A percentile compares a stretch with the other conserved stretches of the same genome.
These are phyloP conservation scores for Diddensiella caesifluorescens DNA, from an alignment of 805 yeast species.

Conservation along the genomic window DNA sequence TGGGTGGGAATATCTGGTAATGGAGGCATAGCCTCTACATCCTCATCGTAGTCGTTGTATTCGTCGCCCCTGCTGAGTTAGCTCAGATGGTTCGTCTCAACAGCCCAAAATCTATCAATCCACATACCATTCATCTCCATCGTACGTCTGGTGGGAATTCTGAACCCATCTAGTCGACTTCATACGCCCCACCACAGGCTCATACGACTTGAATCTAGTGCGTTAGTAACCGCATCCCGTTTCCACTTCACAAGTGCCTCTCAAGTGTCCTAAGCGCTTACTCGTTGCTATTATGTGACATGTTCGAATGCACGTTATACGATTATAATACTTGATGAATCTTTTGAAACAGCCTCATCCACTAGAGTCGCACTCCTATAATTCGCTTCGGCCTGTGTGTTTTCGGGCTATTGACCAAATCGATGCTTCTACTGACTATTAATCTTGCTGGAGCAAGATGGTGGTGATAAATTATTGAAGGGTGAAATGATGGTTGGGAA, in stretches of 20 bases:
- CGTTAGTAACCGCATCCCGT: no score
- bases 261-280: neutral
- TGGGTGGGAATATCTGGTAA: slow-evolving; percentile 21
- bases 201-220: slow-evolving; percentile 22
- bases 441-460: no score
- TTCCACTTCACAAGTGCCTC: neutral
- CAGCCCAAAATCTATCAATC: neutral
- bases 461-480: no score
- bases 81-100: neutral
- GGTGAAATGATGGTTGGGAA: no score
- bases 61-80: slow-evolving; percentile 27
- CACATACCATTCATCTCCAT: slow-evolving; percentile 33
- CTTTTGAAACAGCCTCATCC: no score
- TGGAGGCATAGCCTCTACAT: slow-evolving; percentile 23
- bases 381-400: no score
- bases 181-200: slow-evolving; percentile 26
- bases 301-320: no score
- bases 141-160: slow-evolving; percentile 32
- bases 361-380: no score
- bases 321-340: no score
- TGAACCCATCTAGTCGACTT: slow-evolving; percentile 35
- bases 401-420: no score
- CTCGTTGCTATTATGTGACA: neutral
- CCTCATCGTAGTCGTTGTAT: slow-evolving; percentile 24
- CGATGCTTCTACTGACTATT: no score